phyloP scores from a whole-genome alignment of 768 basidiomycete species.

The Guyanaporus albipodus region DNA sequence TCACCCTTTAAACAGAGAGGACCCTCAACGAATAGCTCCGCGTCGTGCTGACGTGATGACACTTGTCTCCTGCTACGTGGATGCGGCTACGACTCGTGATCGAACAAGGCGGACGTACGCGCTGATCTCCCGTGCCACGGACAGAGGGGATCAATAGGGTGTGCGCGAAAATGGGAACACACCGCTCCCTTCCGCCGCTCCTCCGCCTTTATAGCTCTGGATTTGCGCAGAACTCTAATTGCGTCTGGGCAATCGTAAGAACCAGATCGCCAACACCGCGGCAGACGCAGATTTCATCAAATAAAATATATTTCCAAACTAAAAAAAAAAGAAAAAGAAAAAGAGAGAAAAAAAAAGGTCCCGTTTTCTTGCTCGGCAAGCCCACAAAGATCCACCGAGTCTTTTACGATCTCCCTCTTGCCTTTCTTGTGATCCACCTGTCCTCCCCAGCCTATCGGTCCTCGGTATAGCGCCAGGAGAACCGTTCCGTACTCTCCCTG shows the following conservation, averaged over 20 bases:
- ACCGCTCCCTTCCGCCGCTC: constrained; percentile 3
- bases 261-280: constrained; percentile 28
- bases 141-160: constrained; percentile 2
- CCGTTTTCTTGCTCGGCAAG: constrained; percentile 28
- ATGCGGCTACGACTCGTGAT: constrained; percentile 4
- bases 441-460: constrained; percentile 39
- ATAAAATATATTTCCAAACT: no score
- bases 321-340: no score
- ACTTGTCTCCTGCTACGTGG: constrained; percentile 11
- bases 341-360: constrained; percentile 24
- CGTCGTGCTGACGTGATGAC: constrained; percentile 11
- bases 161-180: constrained; percentile 17
- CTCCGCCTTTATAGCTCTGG: constrained; percentile 28
- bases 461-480: constrained; percentile 36
- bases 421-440: constrained; percentile 32
- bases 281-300: constrained; percentile 26
- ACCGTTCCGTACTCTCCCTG: constrained; percentile 45
- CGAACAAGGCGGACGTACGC: neutral
- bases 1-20: constrained; percentile 18
- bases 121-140: neutral
- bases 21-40: neutral
- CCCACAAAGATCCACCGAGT: constrained; percentile 21
- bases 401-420: constrained; percentile 19
- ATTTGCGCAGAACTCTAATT: constrained; percentile 32
- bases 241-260: constrained; percentile 17